Percentiles rank a stretch among this genome's conserved stretches.
Conservation (phyloP, 116 monocot species). For the Trichopus zeylanicus region DNA sequence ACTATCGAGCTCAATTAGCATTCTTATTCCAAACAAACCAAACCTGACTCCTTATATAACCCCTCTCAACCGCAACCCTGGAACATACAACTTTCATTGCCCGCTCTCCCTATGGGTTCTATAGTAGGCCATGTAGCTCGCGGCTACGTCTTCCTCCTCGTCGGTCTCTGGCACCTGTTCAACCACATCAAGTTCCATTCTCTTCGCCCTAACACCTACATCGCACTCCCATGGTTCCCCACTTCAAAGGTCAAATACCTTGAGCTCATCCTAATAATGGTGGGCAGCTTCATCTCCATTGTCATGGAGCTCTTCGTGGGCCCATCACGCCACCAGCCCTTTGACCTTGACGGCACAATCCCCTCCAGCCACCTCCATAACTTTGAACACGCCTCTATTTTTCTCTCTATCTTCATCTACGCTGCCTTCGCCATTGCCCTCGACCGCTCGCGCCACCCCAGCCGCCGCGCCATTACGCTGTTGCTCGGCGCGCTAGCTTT, state of each 20-base stretch:
- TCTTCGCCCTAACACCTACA: conserved; percentile 16
- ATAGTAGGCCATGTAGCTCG: conserved; percentile 54
- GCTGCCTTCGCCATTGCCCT: conserved; percentile 20
- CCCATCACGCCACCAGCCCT: conserved; percentile 20
- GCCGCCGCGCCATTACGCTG: conserved; percentile 2
- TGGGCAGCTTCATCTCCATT: too few relatives aligned
- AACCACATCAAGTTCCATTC: conserved; percentile 27
- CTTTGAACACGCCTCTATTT: conserved; percentile 48
- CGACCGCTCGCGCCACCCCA: conserved; percentile 11
- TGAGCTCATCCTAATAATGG: too few relatives aligned
- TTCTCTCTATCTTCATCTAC: conserved; percentile 35
- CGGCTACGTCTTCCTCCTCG: conserved; percentile 40
- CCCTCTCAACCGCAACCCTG: too few relatives aligned
- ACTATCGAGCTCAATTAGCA: too few relatives aligned
- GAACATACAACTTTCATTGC: too few relatives aligned
- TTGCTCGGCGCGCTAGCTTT: conserved; percentile 40
- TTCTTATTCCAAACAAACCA: too few relatives aligned
- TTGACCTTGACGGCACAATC: conserved; percentile 26
- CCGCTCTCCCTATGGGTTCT: conserved; percentile 50
- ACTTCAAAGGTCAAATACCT: conserved; percentile 22
- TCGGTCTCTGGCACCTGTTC: conserved; percentile 70
- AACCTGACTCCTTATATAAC: too few relatives aligned
- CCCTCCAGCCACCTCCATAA: conserved; percentile 15
- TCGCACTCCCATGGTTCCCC: conserved; percentile 58
- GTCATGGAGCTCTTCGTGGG: conserved; percentile 41